Evolutionary conservation across 805 yeast species (phyloP), one percentile per base, ranked within the genome.

Genomic region (Maudiozyma bulderi): DNA sequence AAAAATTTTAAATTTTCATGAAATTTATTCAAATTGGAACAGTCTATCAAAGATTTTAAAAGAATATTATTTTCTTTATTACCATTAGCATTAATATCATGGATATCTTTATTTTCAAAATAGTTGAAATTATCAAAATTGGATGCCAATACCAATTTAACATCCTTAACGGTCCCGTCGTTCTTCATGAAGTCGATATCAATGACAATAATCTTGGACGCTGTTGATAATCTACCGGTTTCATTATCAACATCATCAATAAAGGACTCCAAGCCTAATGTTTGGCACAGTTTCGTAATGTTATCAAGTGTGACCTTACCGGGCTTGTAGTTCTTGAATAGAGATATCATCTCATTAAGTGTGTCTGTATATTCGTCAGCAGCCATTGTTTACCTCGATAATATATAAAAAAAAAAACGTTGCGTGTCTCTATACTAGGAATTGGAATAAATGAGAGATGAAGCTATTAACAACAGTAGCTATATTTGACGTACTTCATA

Each of bases 71-170:
- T 54, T 5, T 34, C 38, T 30, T 46, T 32, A 15, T 14, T 28
- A 26, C 38, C 14, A 14, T 30, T 14, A 43, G 47, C n/a, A 6
- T 20, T 1, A 41, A 33, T 5, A 11, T 38, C 30, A 35, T 13
- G 13, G 33, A 5, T 8, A n/a, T 35, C 30, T 39, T 34, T 35
- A 26, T 28, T 29, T 40, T 59, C 61, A 47, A 49, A 63, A 47
- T 66, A 66, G 46, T 65, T 63, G 53, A 66, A 66, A 31, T 61
- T 59, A 46, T 66, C 69, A 50, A 65, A 66, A 51, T 62, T 65
- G 3, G 69, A 65, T 8, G 70, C 70, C 15, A 66, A 47, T 1
- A 66, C 70, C 40, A 66, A 52, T 50, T 65, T 66, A 30, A 65
- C 69, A 46, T 66, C 69, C 20, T 56, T 56, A 3, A 66, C 66